A percentile compares a stretch with the other conserved stretches of the same genome.
Evolutionary conservation across 2,329 filamentous ascomycete genomes (phyloP).

Genomic region (Trichophyton mentagrophytes): DNA sequence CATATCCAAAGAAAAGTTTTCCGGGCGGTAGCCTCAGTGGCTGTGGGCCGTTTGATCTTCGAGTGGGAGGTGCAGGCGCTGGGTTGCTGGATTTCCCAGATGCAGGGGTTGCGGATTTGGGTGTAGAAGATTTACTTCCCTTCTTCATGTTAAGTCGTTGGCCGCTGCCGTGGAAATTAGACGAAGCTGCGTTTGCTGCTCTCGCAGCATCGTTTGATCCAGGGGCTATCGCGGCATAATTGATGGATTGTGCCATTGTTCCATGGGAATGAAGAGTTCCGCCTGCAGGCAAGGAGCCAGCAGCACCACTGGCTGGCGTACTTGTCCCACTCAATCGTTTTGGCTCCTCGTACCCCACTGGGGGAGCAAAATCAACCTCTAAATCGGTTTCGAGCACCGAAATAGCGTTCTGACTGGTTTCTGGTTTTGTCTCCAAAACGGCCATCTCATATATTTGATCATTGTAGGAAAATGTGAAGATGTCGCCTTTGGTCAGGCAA

Average conservation of each 20-base stretch:
- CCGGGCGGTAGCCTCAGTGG: constrained; percentile 73
- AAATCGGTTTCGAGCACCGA: constrained; percentile 95
- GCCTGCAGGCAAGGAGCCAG: constrained; percentile 48
- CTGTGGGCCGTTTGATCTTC: constrained; percentile 63
- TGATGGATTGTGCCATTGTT: constrained; percentile 96
- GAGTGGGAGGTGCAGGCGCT: constrained; percentile 29
- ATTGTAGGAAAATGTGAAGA: constrained; percentile 96
- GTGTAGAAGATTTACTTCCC: constrained; percentile 58
- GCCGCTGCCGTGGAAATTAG: constrained; percentile 68
- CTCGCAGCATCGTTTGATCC: constrained; percentile 52
- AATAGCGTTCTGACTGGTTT: constrained; percentile 66
- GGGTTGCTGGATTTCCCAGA: constrained; percentile 41
- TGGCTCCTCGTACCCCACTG: constrained; percentile 87
- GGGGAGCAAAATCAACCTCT: constrained; percentile 87
- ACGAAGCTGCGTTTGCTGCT: constrained; percentile 51
- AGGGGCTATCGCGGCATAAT: constrained; percentile 82
- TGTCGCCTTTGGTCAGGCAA: constrained; percentile 79
- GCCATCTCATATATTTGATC: constrained; percentile 87
- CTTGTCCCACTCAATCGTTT: constrained; percentile 67
- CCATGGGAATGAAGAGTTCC: constrained; percentile 72
- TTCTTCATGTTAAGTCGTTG: constrained; percentile 78
- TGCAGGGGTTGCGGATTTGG: constrained; percentile 61
- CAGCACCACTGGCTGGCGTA: constrained; percentile 56
- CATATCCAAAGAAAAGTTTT: constrained; percentile 94
- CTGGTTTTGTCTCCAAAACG: constrained; percentile 84